Base-by-base conservation (phyloP, 2,329 filamentous ascomycete species). In the Teratosphaeria nubilosa region DNA sequence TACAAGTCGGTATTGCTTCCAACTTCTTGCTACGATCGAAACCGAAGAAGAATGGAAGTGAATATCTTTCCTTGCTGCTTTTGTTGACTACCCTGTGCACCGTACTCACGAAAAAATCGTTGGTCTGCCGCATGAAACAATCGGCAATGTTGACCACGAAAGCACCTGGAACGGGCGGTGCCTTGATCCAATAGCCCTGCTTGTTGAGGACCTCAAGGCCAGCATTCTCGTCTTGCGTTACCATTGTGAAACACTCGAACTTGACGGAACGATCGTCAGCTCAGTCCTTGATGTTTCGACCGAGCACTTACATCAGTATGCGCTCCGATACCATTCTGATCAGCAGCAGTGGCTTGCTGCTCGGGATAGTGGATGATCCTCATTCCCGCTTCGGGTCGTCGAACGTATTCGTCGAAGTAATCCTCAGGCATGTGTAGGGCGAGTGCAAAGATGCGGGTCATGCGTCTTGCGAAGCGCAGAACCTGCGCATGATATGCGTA, bases 71-170 rank as follows among this genome's bases (percentile, higher is more conserved):
- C n/a, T 54, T 51, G 5, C 59, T 56, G 51, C 56, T 62, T 34
- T 57, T 52, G 34, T 62, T 62, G 14, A 59, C 34, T 24, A 60
- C 60, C 1, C 60, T 56, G 45, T 62, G 60, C 11, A 62, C 59
- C 1, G 60, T 62, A 45, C 53, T 55, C 11, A 60, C 55, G 57
- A 59, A 77, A 51, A 72, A 30, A 54, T 74, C 74, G 51, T 75
- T 74, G 11, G 74, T 76, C 70, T 73, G 75, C 37, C 73, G 65
- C 68, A 77, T 73, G 62, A 79, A 73, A 73, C 77, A 77, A 62
- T 80, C 77, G 1, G 77, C 77, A 30, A 79, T 75, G 61, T 79
- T 79, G 13, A 79, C 76, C 13, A 79, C 76, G 58, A 77, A 78
- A 0, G 74, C 70, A 7, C 74, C 77, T 1, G 69, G 68, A 0